A percentile compares a stretch with the other conserved stretches of the same genome.
Conservation (phyloP, 495 filamentous ascomycete genomes). For the Annulohypoxylon bovei region DNA sequence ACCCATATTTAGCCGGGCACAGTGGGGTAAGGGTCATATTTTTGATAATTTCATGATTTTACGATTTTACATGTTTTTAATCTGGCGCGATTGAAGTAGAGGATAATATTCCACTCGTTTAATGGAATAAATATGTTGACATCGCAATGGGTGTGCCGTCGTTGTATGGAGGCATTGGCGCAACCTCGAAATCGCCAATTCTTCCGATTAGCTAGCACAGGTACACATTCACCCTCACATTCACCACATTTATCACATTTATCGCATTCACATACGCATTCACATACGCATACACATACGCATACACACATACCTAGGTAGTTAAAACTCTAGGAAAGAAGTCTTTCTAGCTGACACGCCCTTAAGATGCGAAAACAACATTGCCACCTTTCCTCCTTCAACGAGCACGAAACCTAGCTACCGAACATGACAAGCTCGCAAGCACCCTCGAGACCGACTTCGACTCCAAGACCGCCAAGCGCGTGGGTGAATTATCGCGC, state of each 20-base stretch:
- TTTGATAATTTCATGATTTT: neutral
- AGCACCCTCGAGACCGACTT: slow-evolving; percentile 70
- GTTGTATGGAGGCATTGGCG: slow-evolving; percentile 56
- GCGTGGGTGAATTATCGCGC: slow-evolving; percentile 77
- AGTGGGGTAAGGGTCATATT: too few relatives aligned
- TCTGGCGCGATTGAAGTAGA: neutral
- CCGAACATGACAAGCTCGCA: slow-evolving; percentile 68
- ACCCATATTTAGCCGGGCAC: too few relatives aligned
- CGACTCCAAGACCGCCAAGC: slow-evolving; percentile 76
- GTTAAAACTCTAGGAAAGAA: neutral
- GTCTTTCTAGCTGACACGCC: slow-evolving; percentile 23
- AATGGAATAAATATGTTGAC: slow-evolving; percentile 57
- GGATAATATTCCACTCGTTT: neutral
- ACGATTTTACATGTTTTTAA: neutral
- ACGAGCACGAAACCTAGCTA: slow-evolving; percentile 52
- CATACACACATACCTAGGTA: neutral
- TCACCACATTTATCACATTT: too few relatives aligned
- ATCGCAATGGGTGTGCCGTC: slow-evolving; percentile 65
- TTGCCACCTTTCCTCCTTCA: slow-evolving; percentile 54
- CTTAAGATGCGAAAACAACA: slow-evolving; percentile 22
- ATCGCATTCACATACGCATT: neutral
- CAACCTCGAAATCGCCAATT: slow-evolving; percentile 48
- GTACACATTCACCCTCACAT: slow-evolving; percentile 32
- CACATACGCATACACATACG: neutral
- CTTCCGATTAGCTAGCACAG: slow-evolving; percentile 58